Evolutionary conservation across 345 rosid species (phyloP).

Genomic region (Ceriops tagal): DNA sequence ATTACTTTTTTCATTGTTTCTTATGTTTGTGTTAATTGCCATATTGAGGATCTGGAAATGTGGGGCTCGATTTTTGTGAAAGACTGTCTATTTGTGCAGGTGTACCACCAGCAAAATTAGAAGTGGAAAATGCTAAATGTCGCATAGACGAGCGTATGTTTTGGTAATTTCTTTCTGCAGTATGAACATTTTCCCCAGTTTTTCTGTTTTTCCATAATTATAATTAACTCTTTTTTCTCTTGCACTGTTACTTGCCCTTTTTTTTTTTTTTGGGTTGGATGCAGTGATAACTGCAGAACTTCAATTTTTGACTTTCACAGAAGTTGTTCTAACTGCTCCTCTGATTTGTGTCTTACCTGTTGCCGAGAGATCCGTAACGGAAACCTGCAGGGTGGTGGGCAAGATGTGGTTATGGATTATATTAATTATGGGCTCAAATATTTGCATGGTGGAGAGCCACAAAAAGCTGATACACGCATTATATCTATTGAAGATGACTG

Average conservation of each 20-base stretch:
- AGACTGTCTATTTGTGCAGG: conserved; percentile 22
- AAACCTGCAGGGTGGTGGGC: conserved; percentile 8
- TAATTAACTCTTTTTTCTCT: neutral
- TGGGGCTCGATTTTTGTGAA: neutral
- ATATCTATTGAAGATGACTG: conserved; percentile 1
- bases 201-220: neutral
- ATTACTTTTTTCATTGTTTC: too few relatives aligned
- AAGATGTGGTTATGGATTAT: conserved; percentile 12
- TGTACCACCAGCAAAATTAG: conserved; percentile 13
- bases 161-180: conserved; percentile 28
- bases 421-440: conserved; percentile 2
- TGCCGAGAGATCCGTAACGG: conserved; percentile 28
- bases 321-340: conserved; percentile 24
- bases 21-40: too few relatives aligned
- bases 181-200: neutral
- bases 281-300: conserved; percentile 60
- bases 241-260: neutral
- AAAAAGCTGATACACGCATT: neutral
- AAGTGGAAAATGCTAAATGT: conserved; percentile 19
- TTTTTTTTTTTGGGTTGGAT: neutral
- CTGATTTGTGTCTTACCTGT: conserved; percentile 28
- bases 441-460: conserved; percentile 37
- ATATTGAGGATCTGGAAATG: neutral
- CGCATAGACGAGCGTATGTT: conserved; percentile 31
- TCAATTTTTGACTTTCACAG: conserved; percentile 31